Conservation (phyloP, 768 basidiomycete species). For the Termitomyces heimii region DNA sequence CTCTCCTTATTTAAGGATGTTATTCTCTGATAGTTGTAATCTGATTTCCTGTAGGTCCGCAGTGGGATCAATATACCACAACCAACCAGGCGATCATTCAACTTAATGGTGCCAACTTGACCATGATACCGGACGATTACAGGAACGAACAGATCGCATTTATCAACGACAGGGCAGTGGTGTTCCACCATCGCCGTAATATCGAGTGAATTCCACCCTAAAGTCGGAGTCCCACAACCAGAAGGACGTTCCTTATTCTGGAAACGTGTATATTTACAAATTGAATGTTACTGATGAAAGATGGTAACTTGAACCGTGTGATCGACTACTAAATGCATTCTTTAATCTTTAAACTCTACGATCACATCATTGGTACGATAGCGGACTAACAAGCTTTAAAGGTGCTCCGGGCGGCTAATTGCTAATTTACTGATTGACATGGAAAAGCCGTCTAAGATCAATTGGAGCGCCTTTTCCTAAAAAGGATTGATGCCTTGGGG, state of each 20-base stretch:
- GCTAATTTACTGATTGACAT: neutral
- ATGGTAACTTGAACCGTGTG: too few species aligned
- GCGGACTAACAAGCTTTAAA: too few species aligned
- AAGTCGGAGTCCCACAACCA: neutral
- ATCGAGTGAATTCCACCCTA: neutral
- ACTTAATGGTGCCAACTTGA: constrained; percentile 21
- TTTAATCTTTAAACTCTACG: too few species aligned
- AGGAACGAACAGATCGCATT: constrained; percentile 20
- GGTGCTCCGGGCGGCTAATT: too few species aligned
- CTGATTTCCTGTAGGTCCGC: constrained; percentile 16
- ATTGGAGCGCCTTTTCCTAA: constrained; percentile 20
- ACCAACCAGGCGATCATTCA: constrained; percentile 16
- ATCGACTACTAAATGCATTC: too few species aligned
- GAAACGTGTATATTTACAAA: neutral
- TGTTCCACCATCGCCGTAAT: constrained; percentile 19
- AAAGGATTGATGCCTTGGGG: constrained; percentile 27
- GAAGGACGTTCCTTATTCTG: neutral
- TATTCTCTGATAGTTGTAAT: neutral
- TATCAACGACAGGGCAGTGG: constrained; percentile 17
- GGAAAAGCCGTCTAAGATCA: neutral
- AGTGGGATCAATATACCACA: constrained; percentile 18
- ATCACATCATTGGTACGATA: too few species aligned
- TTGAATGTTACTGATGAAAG: too few species aligned
- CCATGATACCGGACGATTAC: constrained; percentile 22
- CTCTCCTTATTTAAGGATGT: neutral